Evolutionary conservation across 2,329 filamentous ascomycete species (phyloP).

Genomic region (Stylonectria norvegica): DNA sequence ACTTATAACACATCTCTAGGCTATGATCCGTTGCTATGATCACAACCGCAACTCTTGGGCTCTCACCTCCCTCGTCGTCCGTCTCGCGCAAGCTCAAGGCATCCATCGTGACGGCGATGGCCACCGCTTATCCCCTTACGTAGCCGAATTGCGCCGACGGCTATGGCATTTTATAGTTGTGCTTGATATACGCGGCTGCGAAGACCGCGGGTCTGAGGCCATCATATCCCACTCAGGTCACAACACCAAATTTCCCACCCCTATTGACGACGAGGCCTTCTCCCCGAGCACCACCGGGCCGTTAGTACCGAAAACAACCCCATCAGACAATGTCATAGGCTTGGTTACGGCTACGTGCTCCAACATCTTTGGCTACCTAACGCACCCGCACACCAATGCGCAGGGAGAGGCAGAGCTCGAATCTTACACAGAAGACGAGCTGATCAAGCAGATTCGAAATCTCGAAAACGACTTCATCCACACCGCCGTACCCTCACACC

Average conservation of each 20-base stretch:
- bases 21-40: slow-evolving; percentile 37
- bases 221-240: slow-evolving; percentile 41
- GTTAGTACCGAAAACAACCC: slow-evolving; percentile 34
- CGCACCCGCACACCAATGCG: slow-evolving; percentile 30
- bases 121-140: slow-evolving; percentile 42
- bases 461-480: slow-evolving; percentile 40
- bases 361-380: slow-evolving; percentile 37
- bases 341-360: slow-evolving; percentile 40
- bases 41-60: slow-evolving; percentile 42
- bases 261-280: slow-evolving; percentile 53
- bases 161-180: slow-evolving; percentile 62
- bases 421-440: slow-evolving; percentile 36
- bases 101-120: slow-evolving; percentile 43
- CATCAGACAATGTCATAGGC: slow-evolving; percentile 40
- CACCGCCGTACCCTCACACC: slow-evolving; percentile 31
- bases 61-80: slow-evolving; percentile 38
- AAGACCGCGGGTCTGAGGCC: slow-evolving; percentile 49
- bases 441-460: slow-evolving; percentile 37
- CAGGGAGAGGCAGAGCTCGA: slow-evolving; percentile 15
- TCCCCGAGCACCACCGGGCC: slow-evolving; percentile 36
- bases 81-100: slow-evolving; percentile 41
- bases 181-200: slow-evolving; percentile 54
- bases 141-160: slow-evolving; percentile 57
- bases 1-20: slow-evolving; percentile 12
- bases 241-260: slow-evolving; percentile 47